These are phyloP conservation scores for Phytopythium ostracodes DNA, from an alignment of 352 stramenopile genomes.

Conservation along the genomic window DNA sequence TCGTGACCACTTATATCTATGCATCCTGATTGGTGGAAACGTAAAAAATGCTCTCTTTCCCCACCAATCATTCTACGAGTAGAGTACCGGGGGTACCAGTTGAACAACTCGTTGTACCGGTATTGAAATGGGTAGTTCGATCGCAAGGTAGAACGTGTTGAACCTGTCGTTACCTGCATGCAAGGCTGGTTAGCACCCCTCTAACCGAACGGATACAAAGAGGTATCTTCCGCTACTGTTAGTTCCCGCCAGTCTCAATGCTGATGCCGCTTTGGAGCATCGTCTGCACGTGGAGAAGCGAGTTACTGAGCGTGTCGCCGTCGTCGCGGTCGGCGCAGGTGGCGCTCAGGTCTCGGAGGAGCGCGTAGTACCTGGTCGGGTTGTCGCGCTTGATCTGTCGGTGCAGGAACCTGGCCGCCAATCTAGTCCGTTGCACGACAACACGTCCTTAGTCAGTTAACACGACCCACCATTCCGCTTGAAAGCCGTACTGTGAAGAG, in stretches of 20 bases:
- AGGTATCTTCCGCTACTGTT: too few relatives aligned
- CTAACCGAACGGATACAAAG: too few relatives aligned
- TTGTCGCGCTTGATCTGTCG: constrained; percentile 24
- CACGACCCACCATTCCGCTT: too few relatives aligned
- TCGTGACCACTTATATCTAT: background rate
- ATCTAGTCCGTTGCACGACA: constrained; percentile 15
- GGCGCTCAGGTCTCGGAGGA: constrained; percentile 38
- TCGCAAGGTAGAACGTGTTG: too few relatives aligned
- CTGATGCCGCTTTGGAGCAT: constrained; percentile 19
- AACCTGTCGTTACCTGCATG: too few relatives aligned
- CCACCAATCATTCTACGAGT: background rate
- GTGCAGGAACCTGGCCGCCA: constrained; percentile 33
- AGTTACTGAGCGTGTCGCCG: constrained; percentile 31
- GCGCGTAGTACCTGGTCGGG: constrained; percentile 22
- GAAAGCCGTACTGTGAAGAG: too few relatives aligned
- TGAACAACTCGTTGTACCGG: background rate
- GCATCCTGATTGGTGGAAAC: background rate
- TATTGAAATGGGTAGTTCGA: background rate
- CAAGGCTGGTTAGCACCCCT: too few relatives aligned
- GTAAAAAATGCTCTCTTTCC: background rate
- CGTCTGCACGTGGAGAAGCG: constrained; percentile 28
- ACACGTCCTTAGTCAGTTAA: background rate
- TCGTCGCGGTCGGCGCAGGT: constrained; percentile 35
- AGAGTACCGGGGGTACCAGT: too few relatives aligned
- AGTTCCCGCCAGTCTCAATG: background rate